Conservation (phyloP, 108 stramenopile species). For the Nannochloropsis gaditana region DNA sequence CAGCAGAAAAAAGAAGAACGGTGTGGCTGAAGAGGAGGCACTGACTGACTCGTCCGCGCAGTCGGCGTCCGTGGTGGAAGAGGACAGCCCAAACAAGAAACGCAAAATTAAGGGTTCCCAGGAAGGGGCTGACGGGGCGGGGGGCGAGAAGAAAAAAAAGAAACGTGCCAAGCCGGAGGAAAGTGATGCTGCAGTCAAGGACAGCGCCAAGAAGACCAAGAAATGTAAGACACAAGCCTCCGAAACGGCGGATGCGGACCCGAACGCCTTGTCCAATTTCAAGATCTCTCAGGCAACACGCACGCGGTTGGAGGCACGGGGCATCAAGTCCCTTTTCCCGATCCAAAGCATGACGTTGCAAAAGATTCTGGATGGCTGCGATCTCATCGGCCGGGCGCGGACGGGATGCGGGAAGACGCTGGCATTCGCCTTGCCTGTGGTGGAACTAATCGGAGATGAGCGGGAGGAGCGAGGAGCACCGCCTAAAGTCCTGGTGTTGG, state of each 20-base stretch:
- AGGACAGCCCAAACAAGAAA: neutral
- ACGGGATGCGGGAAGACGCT: constrained; percentile 99
- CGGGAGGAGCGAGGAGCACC: constrained; percentile 61
- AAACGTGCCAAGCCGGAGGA: constrained; percentile 30
- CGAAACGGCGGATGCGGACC: neutral
- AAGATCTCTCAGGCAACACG: constrained; percentile 47
- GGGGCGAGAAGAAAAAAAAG: constrained; percentile 33
- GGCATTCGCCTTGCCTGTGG: constrained; percentile 91
- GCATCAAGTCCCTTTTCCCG: constrained; percentile 53
- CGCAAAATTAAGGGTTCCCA: neutral
- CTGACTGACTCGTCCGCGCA: neutral
- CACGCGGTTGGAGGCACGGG: constrained; percentile 46
- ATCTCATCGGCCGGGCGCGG: constrained; percentile 90
- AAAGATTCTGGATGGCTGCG: constrained; percentile 71
- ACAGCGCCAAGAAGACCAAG: neutral
- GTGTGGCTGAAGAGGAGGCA: neutral
- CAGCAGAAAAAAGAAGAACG: neutral
- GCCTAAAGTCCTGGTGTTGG: constrained; percentile 85
- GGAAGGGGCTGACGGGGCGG: neutral
- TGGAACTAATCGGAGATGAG: constrained; percentile 50
- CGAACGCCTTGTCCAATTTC: constrained; percentile 30
- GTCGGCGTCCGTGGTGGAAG: neutral
- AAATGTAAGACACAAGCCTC: neutral
- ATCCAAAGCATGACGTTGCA: constrained; percentile 43
- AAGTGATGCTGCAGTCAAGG: neutral